These are phyloP conservation scores for Cladorrhinum sp. DNA, from an alignment of 2,329 filamentous ascomycete genomes.

Conservation along the genomic window DNA sequence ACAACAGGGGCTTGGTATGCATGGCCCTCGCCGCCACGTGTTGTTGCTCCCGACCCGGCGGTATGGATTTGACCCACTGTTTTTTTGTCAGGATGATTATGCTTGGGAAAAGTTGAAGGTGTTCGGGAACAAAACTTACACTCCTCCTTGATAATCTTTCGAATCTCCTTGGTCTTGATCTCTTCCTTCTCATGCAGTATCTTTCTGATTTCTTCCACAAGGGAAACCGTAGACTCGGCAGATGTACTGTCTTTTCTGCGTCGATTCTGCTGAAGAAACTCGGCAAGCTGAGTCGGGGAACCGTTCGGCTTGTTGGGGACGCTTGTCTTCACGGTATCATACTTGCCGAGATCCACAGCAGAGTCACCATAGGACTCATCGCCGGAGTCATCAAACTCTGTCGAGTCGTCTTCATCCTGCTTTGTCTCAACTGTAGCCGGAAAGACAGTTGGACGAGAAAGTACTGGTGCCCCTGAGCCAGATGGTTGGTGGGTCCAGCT, in stretches of 20 bases:
- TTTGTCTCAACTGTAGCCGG: background rate
- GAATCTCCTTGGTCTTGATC: slow-evolving; percentile 12
- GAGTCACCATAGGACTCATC: background rate
- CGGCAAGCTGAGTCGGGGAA: background rate
- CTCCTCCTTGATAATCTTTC: slow-evolving; percentile 24
- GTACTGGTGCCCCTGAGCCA: background rate
- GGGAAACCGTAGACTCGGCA: background rate
- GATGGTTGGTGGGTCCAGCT: background rate
- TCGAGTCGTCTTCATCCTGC: background rate
- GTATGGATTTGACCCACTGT: slow-evolving; percentile 5
- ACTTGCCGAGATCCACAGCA: background rate
- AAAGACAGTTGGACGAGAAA: too few species aligned
- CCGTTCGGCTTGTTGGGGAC: background rate
- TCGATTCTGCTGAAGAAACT: background rate
- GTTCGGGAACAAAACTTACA: slow-evolving; percentile 8
- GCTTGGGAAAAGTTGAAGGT: background rate
- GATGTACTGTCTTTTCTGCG: background rate
- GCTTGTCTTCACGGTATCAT: background rate
- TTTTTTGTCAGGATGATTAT: background rate
- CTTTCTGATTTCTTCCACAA: background rate
- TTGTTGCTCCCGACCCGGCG: background rate
- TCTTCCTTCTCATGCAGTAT: background rate
- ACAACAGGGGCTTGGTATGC: background rate
- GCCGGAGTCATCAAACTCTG: slow-evolving; percentile 1
- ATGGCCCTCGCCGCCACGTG: background rate